Conservation (phyloP, 139 green algal genomes). For the Chlorella sp. region DNA sequence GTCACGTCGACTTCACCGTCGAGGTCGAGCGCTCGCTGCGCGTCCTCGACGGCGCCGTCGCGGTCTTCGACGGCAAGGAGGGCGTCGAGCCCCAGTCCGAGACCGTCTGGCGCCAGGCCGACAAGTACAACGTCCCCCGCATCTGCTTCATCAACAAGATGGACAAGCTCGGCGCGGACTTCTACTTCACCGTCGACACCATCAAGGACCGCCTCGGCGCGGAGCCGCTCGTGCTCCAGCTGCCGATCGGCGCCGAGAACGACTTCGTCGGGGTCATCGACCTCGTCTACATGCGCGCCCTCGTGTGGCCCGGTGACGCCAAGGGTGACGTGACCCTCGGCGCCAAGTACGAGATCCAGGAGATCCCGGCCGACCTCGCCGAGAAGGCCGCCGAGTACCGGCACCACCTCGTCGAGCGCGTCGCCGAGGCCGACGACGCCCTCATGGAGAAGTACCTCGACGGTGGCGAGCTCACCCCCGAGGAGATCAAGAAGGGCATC, state of each 20-base stretch:
- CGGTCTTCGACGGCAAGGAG: constrained; percentile 91
- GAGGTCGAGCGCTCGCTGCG: constrained; percentile 98
- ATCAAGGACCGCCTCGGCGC: constrained; percentile 84
- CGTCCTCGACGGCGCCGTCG: constrained; percentile 96
- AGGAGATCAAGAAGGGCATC: constrained; percentile 74
- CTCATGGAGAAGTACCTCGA: constrained; percentile 76
- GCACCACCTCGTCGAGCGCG: constrained; percentile 83
- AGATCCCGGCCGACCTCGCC: constrained; percentile 86
- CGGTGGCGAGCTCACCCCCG: constrained; percentile 67
- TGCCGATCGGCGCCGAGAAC: constrained; percentile 93
- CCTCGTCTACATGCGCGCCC: constrained; percentile 94
- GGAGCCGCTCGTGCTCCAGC: constrained; percentile 59
- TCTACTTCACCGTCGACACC: constrained; percentile 84
- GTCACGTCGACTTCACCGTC: constrained; percentile 97
- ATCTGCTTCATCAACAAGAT: constrained; percentile 99
- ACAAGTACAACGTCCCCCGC: constrained; percentile 95
- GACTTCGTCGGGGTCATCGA: constrained; percentile 91
- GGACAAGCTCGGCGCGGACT: constrained; percentile 98
- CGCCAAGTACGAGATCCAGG: constrained; percentile 76
- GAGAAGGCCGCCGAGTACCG: constrained; percentile 81
- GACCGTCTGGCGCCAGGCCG: constrained; percentile 98
- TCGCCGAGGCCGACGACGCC: constrained; percentile 75
- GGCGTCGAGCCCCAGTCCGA: constrained; percentile 97
- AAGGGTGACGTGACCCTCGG: too few species aligned
- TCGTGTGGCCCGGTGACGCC: constrained; percentile 82